Conservation (phyloP, 768 basidiomycete genomes). For the Mycena sanguinolenta region DNA sequence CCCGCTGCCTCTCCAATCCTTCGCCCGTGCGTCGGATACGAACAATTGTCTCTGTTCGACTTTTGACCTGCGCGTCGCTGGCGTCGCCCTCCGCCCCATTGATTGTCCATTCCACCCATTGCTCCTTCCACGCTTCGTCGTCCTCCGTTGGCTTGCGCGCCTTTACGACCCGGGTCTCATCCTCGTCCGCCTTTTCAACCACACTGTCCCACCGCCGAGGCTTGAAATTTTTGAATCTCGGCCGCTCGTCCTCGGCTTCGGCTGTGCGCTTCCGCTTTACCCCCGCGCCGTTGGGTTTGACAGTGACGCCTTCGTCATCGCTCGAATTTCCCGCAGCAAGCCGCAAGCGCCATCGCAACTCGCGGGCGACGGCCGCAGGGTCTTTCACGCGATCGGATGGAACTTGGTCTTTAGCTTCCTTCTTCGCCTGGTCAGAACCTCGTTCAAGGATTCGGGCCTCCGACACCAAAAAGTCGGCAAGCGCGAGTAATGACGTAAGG, state of each 20-base stretch:
- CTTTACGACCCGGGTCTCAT: conserved; percentile 53
- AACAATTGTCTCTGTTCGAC: conserved; percentile 63
- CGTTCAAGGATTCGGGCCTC: conserved; percentile 82
- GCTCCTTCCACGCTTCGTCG: conserved; percentile 58
- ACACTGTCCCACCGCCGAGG: conserved; percentile 76
- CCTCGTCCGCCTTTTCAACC: conserved; percentile 56
- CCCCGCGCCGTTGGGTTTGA: conserved; percentile 47
- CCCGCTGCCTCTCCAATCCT: conserved; percentile 78
- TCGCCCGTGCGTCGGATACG: conserved; percentile 69
- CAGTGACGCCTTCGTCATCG: conserved; percentile 71
- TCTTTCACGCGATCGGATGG: conserved; percentile 88
- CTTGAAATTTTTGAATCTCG: conserved; percentile 74
- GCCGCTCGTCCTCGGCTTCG: conserved; percentile 43
- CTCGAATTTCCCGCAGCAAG: conserved; percentile 72
- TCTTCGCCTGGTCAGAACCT: conserved; percentile 77
- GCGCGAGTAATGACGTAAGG: conserved; percentile 74
- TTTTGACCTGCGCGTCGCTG: conserved; percentile 56
- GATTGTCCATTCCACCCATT: conserved; percentile 55
- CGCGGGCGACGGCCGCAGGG: conserved; percentile 82
- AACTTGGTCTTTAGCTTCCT: conserved; percentile 84
- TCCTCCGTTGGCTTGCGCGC: conserved; percentile 53
- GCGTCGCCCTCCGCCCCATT: conserved; percentile 49
- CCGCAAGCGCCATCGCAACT: conserved; percentile 87
- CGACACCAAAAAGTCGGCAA: conserved; percentile 84
- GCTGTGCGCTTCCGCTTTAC: conserved; percentile 60